These are phyloP conservation scores for Trichophyton equinum DNA, from an alignment of 2,329 filamentous ascomycete species.

Conservation along the genomic window DNA sequence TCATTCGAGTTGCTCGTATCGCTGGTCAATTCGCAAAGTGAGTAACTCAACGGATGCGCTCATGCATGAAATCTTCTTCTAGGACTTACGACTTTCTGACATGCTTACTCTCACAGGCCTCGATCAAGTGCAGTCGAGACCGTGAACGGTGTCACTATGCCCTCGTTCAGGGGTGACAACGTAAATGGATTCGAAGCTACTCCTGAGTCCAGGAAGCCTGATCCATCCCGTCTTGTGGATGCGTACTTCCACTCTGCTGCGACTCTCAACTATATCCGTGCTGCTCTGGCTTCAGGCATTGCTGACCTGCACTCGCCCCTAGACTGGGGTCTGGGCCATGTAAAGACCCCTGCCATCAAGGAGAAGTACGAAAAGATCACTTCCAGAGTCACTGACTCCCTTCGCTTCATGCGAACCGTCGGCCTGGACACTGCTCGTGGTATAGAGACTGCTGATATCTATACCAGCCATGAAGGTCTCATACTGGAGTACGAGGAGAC, in stretches of 20 bases:
- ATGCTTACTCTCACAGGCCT: conserved; percentile 37
- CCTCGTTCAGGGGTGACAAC: conserved; percentile 89
- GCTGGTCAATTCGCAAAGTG: conserved; percentile 91
- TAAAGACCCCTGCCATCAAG: conserved; percentile 70
- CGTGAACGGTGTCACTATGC: conserved; percentile 65
- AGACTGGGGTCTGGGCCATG: conserved; percentile 89
- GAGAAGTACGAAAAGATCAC: conserved; percentile 79
- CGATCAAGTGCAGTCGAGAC: conserved; percentile 78
- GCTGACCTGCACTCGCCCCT: conserved; percentile 87
- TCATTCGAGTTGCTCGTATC: conserved; percentile 90
- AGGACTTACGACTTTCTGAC: not conserved
- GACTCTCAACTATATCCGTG: conserved; percentile 84
- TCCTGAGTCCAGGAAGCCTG: conserved; percentile 60
- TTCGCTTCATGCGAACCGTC: conserved; percentile 89
- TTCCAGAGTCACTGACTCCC: conserved; percentile 71
- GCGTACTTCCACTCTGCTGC: conserved; percentile 94
- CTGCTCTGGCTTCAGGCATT: conserved; percentile 71
- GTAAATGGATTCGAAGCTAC: conserved; percentile 66
- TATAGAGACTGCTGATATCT: conserved; percentile 85
- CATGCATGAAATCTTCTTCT: conserved; percentile 6
- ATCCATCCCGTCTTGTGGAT: conserved; percentile 71
- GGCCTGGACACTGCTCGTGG: conserved; percentile 76
- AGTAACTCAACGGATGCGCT: too few species aligned
- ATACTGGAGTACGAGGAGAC: conserved; percentile 89
- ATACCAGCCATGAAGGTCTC: conserved; percentile 88